Evolutionary conservation across 108 stramenopile species (phyloP).

Genomic region (Nitzschia inconspicua): DNA sequence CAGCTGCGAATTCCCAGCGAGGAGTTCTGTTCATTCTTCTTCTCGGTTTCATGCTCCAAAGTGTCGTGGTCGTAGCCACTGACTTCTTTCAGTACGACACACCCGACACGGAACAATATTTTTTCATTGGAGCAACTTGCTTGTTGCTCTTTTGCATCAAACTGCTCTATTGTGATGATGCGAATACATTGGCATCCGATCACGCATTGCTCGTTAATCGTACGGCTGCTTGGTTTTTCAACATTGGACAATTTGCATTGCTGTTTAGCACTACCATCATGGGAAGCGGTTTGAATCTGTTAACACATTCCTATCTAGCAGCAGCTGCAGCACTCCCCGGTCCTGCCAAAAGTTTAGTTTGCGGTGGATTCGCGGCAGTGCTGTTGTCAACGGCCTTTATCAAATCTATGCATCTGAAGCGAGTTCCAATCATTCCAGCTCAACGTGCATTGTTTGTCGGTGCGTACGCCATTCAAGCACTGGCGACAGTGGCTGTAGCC

Average conservation of each 20-base stretch:
- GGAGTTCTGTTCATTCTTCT: constrained; percentile 79
- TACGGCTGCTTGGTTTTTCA: constrained; percentile 68
- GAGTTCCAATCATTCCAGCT: constrained; percentile 52
- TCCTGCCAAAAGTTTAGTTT: constrained; percentile 68
- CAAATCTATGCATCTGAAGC: constrained; percentile 81
- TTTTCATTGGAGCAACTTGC: constrained; percentile 65
- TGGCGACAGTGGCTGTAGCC: constrained; percentile 50
- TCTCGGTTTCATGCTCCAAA: constrained; percentile 76
- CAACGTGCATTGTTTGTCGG: constrained; percentile 57
- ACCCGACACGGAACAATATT: constrained; percentile 55
- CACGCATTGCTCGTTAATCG: constrained; percentile 79
- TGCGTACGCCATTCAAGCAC: constrained; percentile 58
- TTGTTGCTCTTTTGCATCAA: constrained; percentile 82
- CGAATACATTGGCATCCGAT: constrained; percentile 56
- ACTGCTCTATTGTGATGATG: constrained; percentile 71
- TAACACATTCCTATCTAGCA: constrained; percentile 79
- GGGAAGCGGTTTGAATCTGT: constrained; percentile 72
- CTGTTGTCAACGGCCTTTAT: constrained; percentile 65
- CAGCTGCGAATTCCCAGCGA: constrained; percentile 77
- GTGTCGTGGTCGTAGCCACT: constrained; percentile 67
- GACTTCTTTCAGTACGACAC: constrained; percentile 79
- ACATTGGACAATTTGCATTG: constrained; percentile 66
- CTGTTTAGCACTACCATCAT: constrained; percentile 74
- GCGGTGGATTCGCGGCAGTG: constrained; percentile 72
- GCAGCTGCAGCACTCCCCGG: constrained; percentile 74